A percentile compares a stretch with the other conserved stretches of the same genome.
phyloP scores from a whole-genome alignment of 768 basidiomycete species.

The Rhizopogon rudus region DNA sequence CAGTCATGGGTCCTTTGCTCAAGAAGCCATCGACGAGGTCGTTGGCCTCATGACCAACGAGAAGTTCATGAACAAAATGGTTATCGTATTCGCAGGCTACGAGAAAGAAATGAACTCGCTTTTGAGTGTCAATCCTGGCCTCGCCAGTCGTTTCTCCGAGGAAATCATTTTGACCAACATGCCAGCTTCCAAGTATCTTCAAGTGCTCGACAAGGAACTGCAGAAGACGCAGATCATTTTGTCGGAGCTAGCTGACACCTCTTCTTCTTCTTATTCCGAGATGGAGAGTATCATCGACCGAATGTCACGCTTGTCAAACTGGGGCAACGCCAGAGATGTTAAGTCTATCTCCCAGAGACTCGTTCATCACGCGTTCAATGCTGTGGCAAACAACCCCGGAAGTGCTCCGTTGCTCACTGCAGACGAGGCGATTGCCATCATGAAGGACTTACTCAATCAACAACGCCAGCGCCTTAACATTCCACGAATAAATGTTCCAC shows the following conservation, averaged over 20 bases:
- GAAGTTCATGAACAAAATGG: conserved; percentile 49
- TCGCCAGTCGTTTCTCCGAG: conserved; percentile 66
- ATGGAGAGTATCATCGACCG: conserved; percentile 36
- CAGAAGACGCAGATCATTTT: conserved; percentile 37
- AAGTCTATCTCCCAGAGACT: conserved; percentile 48
- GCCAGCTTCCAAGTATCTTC: conserved; percentile 41
- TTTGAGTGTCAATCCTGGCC: conserved; percentile 52
- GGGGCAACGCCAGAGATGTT: conserved; percentile 72
- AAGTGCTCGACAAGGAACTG: conserved; percentile 44
- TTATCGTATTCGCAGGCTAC: conserved; percentile 69
- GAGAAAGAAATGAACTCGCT: conserved; percentile 62
- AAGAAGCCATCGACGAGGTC: conserved; percentile 70
- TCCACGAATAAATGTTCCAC: conserved; percentile 7
- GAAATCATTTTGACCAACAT: conserved; percentile 53
- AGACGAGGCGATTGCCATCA: conserved; percentile 26
- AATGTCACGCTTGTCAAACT: conserved; percentile 43
- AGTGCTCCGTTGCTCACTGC: conserved; percentile 18
- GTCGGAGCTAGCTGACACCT: conserved; percentile 29
- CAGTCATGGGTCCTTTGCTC: conserved; percentile 54
- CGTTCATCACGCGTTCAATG: conserved; percentile 34
- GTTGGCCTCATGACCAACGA: conserved; percentile 59
- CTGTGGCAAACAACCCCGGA: conserved; percentile 11
- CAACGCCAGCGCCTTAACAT: conserved; percentile 21
- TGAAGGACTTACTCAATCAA: conserved; percentile 17
- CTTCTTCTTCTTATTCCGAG: conserved; percentile 23